Conservation (phyloP, 768 basidiomycete species). For the Kwoniella sp. region DNA sequence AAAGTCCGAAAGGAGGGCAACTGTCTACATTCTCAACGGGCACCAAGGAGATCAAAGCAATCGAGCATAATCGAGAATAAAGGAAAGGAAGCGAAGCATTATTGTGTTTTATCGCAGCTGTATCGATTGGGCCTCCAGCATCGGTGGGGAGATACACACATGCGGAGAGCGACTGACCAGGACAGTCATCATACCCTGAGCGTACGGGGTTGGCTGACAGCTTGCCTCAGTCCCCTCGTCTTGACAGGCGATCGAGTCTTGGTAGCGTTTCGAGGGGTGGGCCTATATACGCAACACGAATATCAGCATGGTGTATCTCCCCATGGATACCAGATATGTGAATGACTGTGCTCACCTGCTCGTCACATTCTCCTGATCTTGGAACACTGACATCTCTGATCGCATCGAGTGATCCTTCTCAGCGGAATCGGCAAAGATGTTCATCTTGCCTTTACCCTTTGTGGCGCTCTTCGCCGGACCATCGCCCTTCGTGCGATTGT, state of each 20-base stretch:
- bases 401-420: not conserved
- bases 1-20: not conserved
- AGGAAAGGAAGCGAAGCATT: not conserved
- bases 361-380: conserved; percentile 9
- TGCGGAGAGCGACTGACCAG: not conserved
- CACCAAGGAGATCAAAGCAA: not conserved
- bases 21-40: not conserved
- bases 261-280: not conserved
- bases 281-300: not conserved
- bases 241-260: conserved; percentile 17
- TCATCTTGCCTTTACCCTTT: conserved; percentile 11
- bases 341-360: not conserved
- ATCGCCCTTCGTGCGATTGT: not conserved
- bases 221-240: conserved; percentile 14
- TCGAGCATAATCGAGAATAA: not conserved
- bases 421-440: not conserved
- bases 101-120: too few relatives aligned
- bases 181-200: conserved; percentile 11
- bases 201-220: conserved; percentile 17
- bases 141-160: not conserved
- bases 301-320: not conserved
- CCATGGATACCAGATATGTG: too few relatives aligned
- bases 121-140: too few relatives aligned
- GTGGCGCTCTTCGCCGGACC: not conserved
- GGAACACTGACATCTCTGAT: not conserved